Conservation (phyloP, 2,329 filamentous ascomycete genomes). For the Scorias spongiosa region DNA sequence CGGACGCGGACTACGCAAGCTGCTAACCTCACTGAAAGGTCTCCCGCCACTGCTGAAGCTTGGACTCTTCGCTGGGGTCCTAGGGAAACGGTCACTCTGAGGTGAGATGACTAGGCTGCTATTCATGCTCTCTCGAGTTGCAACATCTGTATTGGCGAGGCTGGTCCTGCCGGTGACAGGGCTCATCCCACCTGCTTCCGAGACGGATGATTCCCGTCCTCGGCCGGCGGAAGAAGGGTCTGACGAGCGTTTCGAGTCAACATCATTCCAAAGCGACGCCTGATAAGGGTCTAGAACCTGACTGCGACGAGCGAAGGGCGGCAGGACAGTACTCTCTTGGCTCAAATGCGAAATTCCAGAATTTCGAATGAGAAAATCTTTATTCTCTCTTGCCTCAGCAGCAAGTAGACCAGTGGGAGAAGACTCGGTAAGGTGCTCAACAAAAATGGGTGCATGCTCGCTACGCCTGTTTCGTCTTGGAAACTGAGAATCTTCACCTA, state of each 20-base stretch:
- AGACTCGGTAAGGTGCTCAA: conserved; percentile 43
- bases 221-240: conserved; percentile 8
- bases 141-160: background rate
- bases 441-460: conserved; percentile 43
- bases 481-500: conserved; percentile 15
- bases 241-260: conserved; percentile 12
- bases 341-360: conserved; percentile 9
- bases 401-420: conserved; percentile 18
- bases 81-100: background rate
- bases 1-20: background rate
- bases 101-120: background rate
- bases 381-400: conserved; percentile 33
- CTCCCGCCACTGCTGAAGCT: background rate
- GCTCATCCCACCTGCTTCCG: background rate
- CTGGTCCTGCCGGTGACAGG: background rate
- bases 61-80: background rate
- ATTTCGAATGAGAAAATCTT: conserved; percentile 31
- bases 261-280: conserved; percentile 12
- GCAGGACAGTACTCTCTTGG: conserved; percentile 16
- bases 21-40: background rate
- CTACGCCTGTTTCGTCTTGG: conserved; percentile 15
- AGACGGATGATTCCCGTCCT: background rate
- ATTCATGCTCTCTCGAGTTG: background rate
- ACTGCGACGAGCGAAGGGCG: conserved; percentile 20
- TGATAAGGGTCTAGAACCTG: conserved; percentile 17